A percentile compares a stretch with the other conserved stretches of the same genome.
Conservation (phyloP, 768 basidiomycete genomes). For the Lentinula edodes region DNA sequence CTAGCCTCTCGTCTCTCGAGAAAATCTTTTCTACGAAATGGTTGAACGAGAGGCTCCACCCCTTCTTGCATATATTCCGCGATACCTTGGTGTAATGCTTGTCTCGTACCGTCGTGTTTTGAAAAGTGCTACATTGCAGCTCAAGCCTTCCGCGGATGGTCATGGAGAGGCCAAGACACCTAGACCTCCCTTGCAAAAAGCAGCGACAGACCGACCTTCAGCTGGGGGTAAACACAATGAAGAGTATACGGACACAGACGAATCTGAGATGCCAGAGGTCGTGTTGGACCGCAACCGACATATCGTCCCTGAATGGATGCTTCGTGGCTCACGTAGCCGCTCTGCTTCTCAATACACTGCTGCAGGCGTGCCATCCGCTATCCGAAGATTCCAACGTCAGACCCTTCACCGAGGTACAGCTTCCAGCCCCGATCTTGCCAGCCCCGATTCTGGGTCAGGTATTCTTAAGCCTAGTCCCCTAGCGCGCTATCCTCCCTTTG, state of each 20-base stretch:
- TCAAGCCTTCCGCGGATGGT: conserved; percentile 7
- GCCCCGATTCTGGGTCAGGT: not conserved
- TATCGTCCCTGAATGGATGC: conserved; percentile 92
- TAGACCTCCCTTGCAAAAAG: not conserved
- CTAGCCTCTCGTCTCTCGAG: conserved; percentile 92
- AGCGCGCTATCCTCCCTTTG: conserved; percentile 31
- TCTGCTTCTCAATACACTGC: conserved; percentile 46
- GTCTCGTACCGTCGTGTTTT: conserved; percentile 88
- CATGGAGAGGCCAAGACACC: not conserved
- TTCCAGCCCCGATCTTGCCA: conserved; percentile 62
- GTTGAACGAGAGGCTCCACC: conserved; percentile 93
- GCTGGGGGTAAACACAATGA: conserved; percentile 19
- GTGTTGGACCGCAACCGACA: conserved; percentile 88
- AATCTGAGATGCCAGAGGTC: conserved; percentile 92
- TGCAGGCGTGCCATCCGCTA: conserved; percentile 20
- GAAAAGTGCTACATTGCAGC: conserved; percentile 23
- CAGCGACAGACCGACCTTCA: conserved; percentile 1
- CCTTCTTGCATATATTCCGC: conserved; percentile 90
- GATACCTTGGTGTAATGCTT: conserved; percentile 97
- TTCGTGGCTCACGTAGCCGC: conserved; percentile 36
- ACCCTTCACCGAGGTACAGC: conserved; percentile 50
- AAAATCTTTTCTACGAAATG: conserved; percentile 97
- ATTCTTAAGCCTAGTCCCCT: conserved; percentile 33
- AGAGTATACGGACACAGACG: conserved; percentile 45
- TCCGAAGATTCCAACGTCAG: conserved; percentile 32